phyloP scores from a whole-genome alignment of 345 rosid species.

The Schrenkiella parvula region DNA sequence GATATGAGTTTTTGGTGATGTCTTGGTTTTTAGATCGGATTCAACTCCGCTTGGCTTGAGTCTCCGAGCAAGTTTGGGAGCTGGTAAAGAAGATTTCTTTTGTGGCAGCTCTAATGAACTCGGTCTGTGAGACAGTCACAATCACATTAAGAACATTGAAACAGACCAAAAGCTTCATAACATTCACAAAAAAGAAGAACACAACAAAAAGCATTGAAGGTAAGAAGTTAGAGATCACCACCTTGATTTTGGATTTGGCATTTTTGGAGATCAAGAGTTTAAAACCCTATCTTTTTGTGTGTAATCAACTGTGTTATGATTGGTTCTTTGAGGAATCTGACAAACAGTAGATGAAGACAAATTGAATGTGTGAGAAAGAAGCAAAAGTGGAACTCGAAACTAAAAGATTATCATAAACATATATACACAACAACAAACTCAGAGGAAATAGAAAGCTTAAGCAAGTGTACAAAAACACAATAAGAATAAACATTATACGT shows the following conservation, averaged over 20 bases:
- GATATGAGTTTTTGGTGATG: constrained; percentile 56
- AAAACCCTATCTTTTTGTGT: constrained; percentile 2
- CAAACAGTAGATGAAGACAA: constrained; percentile 44
- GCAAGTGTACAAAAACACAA: constrained; percentile 17
- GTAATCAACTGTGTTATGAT: constrained; percentile 4
- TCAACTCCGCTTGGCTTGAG: constrained; percentile 49
- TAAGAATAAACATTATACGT: constrained; percentile 24
- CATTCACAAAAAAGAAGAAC: not conserved
- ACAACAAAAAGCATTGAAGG: not conserved
- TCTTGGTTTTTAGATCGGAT: constrained; percentile 40
- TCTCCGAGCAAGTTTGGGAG: constrained; percentile 50
- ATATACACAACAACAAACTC: constrained; percentile 25
- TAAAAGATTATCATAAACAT: constrained; percentile 23
- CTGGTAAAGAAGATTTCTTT: constrained; percentile 54
- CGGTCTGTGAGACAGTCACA: constrained; percentile 37
- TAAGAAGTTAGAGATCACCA: constrained; percentile 22
- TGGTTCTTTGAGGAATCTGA: constrained; percentile 30
- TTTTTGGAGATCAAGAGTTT: not conserved
- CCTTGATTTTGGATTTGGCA: constrained; percentile 33
- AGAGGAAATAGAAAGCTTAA: constrained; percentile 23
- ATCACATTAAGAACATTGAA: not conserved
- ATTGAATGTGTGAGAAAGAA: constrained; percentile 22
- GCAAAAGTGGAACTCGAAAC: constrained; percentile 11
- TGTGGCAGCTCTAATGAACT: constrained; percentile 55
- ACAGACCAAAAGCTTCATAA: not conserved